Evolutionary conservation across 176 grass and related monocot genomes (phyloP).

Genomic region (Alopecurus myosuroides): DNA sequence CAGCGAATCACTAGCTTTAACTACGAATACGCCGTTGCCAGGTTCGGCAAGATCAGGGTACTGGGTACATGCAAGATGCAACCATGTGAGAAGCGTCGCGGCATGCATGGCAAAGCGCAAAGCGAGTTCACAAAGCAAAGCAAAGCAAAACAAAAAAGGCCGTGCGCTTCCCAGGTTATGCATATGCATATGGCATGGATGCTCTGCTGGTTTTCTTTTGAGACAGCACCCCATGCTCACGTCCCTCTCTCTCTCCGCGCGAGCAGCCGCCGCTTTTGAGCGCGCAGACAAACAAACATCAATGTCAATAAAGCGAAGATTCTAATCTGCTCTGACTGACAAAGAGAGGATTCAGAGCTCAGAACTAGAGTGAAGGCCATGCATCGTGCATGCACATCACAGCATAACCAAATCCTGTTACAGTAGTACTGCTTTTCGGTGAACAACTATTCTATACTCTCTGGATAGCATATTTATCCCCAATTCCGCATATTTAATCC

Average conservation of each 20-base stretch:
- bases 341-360: neutral
- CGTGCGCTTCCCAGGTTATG: neutral
- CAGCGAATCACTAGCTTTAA: neutral
- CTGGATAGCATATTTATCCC: neutral
- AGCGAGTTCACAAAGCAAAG: neutral
- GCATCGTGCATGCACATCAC: neutral
- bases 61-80: neutral
- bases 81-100: neutral
- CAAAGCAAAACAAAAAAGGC: neutral
- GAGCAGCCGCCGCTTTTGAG: neutral
- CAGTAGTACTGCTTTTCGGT: neutral
- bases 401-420: neutral
- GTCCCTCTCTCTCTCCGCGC: too few relatives aligned
- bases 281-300: neutral
- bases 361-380: neutral
- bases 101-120: neutral
- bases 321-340: neutral
- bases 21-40: neutral
- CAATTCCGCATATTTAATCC: too few relatives aligned
- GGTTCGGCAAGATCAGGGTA: neutral
- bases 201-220: neutral
- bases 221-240: neutral
- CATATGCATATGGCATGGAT: neutral
- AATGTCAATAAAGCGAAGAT: constrained; percentile 46
- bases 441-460: neutral